Base-by-base conservation (phyloP, 1,284 basidiomycete genomes). In the Microbotryomycetes sp. region DNA sequence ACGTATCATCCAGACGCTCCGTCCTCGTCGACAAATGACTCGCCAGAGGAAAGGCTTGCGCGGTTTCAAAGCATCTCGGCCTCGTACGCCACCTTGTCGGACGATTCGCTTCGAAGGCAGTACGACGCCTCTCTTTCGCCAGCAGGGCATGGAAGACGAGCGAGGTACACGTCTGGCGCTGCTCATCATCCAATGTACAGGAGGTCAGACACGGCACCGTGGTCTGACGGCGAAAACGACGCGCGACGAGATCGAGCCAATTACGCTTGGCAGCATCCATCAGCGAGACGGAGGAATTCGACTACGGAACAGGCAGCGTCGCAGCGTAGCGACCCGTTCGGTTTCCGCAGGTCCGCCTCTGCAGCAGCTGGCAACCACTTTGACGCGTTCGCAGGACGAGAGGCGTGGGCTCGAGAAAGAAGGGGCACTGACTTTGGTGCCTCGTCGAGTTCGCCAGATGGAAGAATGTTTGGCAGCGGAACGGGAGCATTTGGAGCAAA, bases 1-100 rank as follows among this genome's bases (percentile, higher is more conserved):
- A 65, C 61, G 29, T 66, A 70, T 50, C 70, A 71, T 50, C 70
- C 70, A 2, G 70, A 71, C 52, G 59, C 64, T 0, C 67, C 66
- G 1, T 61, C 67, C 5, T 57, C 64, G 4, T 68, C 67, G 3
- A 24, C 46, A 6, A 48, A 48, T 28, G 62, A 64, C 5, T 58
- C 67, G n/a, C 60, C 58, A 53, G 67, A 66, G 5, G 45, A 61
- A 24, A 61, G 67, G 23, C 62, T 60, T 2, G 45, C 52, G 1
- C 45, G 48, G n/a, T 66, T 68, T 41, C 67, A 68, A 26, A 54
- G 57, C 31, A 53, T 68, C 15, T 66, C 64, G 13, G 55, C 61
- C 11, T 66, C 64, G 4, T 68, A 64, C 54, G 52, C 59, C 18
- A 56, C 64, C 58, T 60, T 68, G 2, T 63, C 61, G 3, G 57